Percentiles rank a stretch among this genome's conserved stretches.
Conservation (phyloP, 805 yeast species). For the Kluyveromyces siamensis region DNA sequence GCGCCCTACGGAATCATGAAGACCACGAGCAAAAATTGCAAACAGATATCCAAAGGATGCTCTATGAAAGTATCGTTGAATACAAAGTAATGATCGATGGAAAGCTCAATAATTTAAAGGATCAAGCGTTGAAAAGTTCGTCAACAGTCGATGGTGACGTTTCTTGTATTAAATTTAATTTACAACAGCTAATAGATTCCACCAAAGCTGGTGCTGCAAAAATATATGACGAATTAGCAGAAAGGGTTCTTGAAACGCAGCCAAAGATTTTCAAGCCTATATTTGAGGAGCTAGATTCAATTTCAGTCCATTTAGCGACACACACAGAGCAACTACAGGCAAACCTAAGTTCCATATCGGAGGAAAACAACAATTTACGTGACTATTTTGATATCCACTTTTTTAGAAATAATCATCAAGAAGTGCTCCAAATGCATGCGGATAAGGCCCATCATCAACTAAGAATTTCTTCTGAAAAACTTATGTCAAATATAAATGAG, state of each 20-base stretch:
- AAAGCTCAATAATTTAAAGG: slow-evolving; percentile 11
- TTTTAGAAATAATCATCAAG: slow-evolving; percentile 22
- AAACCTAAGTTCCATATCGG: slow-evolving; percentile 24
- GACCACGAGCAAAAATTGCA: slow-evolving; percentile 14
- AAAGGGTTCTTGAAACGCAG: slow-evolving; percentile 15
- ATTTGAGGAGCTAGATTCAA: slow-evolving; percentile 11
- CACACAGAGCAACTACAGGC: slow-evolving; percentile 17
- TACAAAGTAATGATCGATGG: slow-evolving; percentile 11
- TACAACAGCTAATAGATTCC: slow-evolving; percentile 9
- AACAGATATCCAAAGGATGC: slow-evolving; percentile 13
- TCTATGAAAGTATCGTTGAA: slow-evolving; percentile 16
- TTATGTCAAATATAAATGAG: slow-evolving; percentile 14
- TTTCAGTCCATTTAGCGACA: slow-evolving; percentile 10
- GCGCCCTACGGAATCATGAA: slow-evolving; percentile 13
- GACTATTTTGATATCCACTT: slow-evolving; percentile 23
- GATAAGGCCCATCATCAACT: slow-evolving; percentile 18
- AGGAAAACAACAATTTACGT: slow-evolving; percentile 24
- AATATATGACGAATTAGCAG: slow-evolving; percentile 17
- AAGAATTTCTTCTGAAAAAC: slow-evolving; percentile 14
- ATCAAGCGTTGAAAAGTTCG: not conserved
- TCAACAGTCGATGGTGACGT: slow-evolving; percentile 10
- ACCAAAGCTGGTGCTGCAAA: slow-evolving; percentile 14
- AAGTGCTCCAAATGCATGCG: slow-evolving; percentile 16
- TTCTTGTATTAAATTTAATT: slow-evolving; percentile 13
- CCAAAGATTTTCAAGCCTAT: slow-evolving; percentile 17